phyloP scores from a whole-genome alignment of 1,284 basidiomycete species.

The Cystobasidium slooffiae region DNA sequence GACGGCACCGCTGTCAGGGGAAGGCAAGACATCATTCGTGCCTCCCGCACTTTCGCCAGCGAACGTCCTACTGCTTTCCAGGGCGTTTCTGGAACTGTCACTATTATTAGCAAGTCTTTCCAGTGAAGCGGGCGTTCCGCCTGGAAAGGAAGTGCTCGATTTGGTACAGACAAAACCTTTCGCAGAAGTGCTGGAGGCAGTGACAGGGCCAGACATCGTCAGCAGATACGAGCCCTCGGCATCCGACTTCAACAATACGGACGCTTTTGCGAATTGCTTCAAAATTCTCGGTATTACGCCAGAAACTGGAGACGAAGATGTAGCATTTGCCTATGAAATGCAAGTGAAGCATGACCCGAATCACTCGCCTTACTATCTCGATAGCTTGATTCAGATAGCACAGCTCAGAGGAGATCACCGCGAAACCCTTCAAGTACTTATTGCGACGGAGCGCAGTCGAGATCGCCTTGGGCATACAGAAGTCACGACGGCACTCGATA shows the following conservation, averaged over 20 bases:
- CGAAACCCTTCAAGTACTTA: conserved; percentile 30
- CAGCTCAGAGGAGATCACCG: conserved; percentile 12
- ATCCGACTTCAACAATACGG: background rate
- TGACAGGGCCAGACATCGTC: background rate
- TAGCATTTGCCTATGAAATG: conserved; percentile 27
- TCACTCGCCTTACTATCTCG: conserved; percentile 18
- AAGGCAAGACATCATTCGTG: background rate
- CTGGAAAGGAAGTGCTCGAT: conserved; percentile 13
- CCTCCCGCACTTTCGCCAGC: conserved; percentile 10
- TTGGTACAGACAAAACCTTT: conserved; percentile 3
- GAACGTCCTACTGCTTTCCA: conserved; percentile 6
- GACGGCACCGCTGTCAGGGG: background rate
- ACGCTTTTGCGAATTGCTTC: conserved; percentile 21
- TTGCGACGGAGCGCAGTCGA: conserved; percentile 13
- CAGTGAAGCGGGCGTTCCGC: background rate
- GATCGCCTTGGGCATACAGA: conserved; percentile 28
- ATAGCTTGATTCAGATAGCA: conserved; percentile 27
- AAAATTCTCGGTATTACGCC: conserved; percentile 35
- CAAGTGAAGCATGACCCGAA: conserved; percentile 16
- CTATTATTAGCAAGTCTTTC: conserved; percentile 11
- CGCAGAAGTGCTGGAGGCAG: background rate
- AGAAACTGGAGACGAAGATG: conserved; percentile 32
- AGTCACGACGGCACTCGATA: conserved; percentile 42
- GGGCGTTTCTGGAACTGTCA: conserved; percentile 36
- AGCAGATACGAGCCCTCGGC: background rate